Conservation (phyloP, 2,329 filamentous ascomycete genomes). For the Aspergillus viridinutans region DNA sequence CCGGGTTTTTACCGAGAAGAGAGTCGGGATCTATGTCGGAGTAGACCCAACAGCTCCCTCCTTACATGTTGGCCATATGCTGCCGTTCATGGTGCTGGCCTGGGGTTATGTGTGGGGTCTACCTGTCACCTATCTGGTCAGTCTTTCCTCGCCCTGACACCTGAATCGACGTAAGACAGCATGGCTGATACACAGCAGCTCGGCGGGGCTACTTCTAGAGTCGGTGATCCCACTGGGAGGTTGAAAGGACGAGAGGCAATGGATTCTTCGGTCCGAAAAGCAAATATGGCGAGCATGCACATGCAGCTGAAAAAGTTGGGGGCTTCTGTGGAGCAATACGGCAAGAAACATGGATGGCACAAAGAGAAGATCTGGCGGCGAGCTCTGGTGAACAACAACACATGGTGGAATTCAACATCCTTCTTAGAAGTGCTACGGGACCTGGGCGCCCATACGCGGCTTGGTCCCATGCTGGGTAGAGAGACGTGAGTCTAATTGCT, state of each 20-base stretch:
- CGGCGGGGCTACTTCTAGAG: slow-evolving; percentile 43
- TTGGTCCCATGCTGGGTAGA: slow-evolving; percentile 82
- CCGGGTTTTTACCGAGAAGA: slow-evolving; percentile 41
- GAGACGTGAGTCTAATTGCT: slow-evolving; percentile 64
- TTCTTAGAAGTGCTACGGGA: slow-evolving; percentile 71
- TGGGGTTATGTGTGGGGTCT: slow-evolving; percentile 49
- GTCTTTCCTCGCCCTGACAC: slow-evolving; percentile 11
- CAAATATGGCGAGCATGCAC: slow-evolving; percentile 47
- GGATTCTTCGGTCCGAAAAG: slow-evolving; percentile 37
- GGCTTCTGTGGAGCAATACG: slow-evolving; percentile 65
- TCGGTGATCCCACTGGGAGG: slow-evolving; percentile 47
- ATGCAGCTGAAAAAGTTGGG: slow-evolving; percentile 61
- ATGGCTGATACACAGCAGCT: slow-evolving; percentile 32
- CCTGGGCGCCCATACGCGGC: slow-evolving; percentile 67
- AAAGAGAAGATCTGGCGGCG: slow-evolving; percentile 63
- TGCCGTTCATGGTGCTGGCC: slow-evolving; percentile 48
- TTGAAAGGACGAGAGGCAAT: slow-evolving; percentile 37
- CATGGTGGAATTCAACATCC: slow-evolving; percentile 71
- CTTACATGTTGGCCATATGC: slow-evolving; percentile 48
- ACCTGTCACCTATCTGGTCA: slow-evolving; percentile 42
- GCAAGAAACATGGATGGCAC: slow-evolving; percentile 60
- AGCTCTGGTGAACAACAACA: slow-evolving; percentile 72
- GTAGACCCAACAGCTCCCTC: slow-evolving; percentile 49
- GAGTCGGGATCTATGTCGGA: slow-evolving; percentile 46
- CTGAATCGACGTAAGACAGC: background rate